Base-by-base conservation (phyloP, 352 stramenopile species). In the Globisporangium nagaii region DNA sequence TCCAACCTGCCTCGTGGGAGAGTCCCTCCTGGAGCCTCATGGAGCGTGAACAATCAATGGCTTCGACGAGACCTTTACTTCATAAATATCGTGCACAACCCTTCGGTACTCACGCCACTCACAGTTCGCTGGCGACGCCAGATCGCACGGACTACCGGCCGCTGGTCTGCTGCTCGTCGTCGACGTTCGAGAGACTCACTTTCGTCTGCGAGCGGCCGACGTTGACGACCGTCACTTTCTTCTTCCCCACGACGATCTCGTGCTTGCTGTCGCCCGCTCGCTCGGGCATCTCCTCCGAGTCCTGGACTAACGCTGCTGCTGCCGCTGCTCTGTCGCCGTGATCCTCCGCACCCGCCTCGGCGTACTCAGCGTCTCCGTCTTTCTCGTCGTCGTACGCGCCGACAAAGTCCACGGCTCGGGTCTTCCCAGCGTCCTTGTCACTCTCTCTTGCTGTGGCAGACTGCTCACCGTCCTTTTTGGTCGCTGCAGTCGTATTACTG, bases 191-290 rank as follows among this genome's bases (percentile, higher is more conserved):
- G 48, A 60, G 53, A 20, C 53, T 60, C 53, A 54, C 63, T 58
- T 73, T 79, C 35, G 73, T 79, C 41, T 75, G 54, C 30, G 56
- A 58, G 0, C 60, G 60, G 25, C 72, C 63, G 24, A 81, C 57
- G 34, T 79, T 66, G 48, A 78, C 62, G 19, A 85, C 51, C 13
- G 69, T 81, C 37, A 85, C 73, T 43, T 79, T 70, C 42, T 62
- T 63, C 7, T 45, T 49, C 12, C 56, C 63, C 11, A 78, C 35
- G 11, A 81, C 34, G 24, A 75, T 60, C 37, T 65, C 51, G n/a
- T 64, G 57, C 56, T 47, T 56, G 36, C 34, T 53, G 9, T 56
- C 55, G 11, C 75, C 58, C n/a, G 24, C 28, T 7, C 51, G 28
- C 13, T 58, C 52, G 13, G 6, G 13, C 12, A 30, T 22, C 7